Conservation (phyloP, 345 rosid species). For the Microcos paniculata region DNA sequence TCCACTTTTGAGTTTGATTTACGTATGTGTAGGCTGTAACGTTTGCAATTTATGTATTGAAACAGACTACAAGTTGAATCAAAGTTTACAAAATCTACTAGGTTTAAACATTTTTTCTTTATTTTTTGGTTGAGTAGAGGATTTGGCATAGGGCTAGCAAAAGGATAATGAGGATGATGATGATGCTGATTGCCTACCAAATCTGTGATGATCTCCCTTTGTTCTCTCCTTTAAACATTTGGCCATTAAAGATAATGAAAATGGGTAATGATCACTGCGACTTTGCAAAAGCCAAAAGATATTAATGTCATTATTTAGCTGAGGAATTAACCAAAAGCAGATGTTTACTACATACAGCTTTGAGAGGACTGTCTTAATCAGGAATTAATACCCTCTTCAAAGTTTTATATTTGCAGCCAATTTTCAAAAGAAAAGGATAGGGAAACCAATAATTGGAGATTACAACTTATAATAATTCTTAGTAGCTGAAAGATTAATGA, state of each 20-base stretch:
- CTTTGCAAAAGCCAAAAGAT: slow-evolving; percentile 11
- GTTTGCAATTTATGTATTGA: not conserved
- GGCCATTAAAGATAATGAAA: slow-evolving; percentile 4
- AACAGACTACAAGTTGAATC: not conserved
- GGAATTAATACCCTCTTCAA: slow-evolving; percentile 1
- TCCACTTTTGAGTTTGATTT: not conserved
- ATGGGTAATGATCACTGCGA: slow-evolving; percentile 20
- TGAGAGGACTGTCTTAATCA: not conserved
- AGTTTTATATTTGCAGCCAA: not conserved
- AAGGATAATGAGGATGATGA: slow-evolving; percentile 7
- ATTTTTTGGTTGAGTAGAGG: not conserved
- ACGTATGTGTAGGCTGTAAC: not conserved
- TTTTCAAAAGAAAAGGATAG: not conserved
- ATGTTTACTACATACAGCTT: slow-evolving; percentile 6
- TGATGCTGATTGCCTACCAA: slow-evolving; percentile 32
- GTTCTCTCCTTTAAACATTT: not conserved
- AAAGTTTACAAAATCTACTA: not conserved
- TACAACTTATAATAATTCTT: not conserved
- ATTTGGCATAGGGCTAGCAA: not conserved
- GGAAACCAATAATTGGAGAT: not conserved
- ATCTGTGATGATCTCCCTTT: slow-evolving; percentile 6
- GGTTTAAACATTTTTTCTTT: not conserved
- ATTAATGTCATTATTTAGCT: not conserved
- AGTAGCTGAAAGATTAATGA: not conserved
- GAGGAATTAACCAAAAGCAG: not conserved